phyloP scores from a whole-genome alignment of 176 grass and related monocot species.

The Secale cereale region DNA sequence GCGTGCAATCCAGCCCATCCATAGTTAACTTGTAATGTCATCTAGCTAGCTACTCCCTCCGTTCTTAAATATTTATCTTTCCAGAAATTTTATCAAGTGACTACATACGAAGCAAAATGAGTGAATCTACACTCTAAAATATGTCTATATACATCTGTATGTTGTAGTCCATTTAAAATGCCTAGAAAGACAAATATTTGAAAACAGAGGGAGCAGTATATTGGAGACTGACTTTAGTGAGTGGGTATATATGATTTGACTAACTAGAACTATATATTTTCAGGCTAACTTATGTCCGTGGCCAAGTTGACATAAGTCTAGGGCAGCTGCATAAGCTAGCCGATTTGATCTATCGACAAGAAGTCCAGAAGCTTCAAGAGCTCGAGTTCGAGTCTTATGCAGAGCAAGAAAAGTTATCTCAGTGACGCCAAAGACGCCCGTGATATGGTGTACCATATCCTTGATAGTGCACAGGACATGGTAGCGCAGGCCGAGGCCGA shows the following conservation, averaged over 20 bases:
- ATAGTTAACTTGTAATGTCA: too few relatives aligned
- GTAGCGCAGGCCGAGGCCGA: background rate
- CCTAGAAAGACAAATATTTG: too few relatives aligned
- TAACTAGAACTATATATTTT: conserved; percentile 10
- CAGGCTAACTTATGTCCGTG: background rate
- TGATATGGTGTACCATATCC: background rate
- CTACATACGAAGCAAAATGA: too few relatives aligned
- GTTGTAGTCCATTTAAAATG: too few relatives aligned
- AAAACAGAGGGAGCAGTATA: too few relatives aligned
- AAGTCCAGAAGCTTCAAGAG: background rate
- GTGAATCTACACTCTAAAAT: too few relatives aligned
- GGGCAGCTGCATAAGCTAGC: background rate
- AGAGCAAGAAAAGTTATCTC: conserved; percentile 4
- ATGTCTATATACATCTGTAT: too few relatives aligned
- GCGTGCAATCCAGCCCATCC: too few relatives aligned
- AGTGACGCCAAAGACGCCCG: background rate
- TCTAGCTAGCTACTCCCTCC: too few relatives aligned
- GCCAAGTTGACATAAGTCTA: background rate
- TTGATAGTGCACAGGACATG: background rate
- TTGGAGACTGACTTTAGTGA: too few relatives aligned
- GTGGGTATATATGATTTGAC: background rate
- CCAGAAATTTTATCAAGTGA: too few relatives aligned
- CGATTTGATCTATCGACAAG: background rate
- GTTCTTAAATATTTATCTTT: too few relatives aligned
- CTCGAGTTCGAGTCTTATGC: background rate